Evolutionary conservation across 2,329 filamentous ascomycete species (phyloP), one percentile per base, ranked within the genome.

Genomic region (Cordyceps militaris): DNA sequence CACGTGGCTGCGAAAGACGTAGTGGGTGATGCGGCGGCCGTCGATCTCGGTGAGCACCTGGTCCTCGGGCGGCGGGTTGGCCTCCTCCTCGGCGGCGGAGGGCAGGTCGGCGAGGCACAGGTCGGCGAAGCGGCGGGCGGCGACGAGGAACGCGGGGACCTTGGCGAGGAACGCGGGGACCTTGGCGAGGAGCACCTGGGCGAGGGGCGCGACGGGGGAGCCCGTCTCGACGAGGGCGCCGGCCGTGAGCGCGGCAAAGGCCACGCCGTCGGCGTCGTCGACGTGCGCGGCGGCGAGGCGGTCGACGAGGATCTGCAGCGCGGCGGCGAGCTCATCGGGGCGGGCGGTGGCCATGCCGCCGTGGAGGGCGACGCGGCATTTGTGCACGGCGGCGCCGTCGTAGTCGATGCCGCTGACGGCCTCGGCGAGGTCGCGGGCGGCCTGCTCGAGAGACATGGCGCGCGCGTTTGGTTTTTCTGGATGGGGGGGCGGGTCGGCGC

Each of bases 341-440:
- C 14, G 4, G 9, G 52, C 52, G 10, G 52, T 1, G 16, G 40
- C 42, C 52, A 55, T 55, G 32, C 30, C 42, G 52, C 19, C 42
- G 52, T 55, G 52, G 11, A 55, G 30, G 42, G 52, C 43, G 42
- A 55, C 52, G 52, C 52, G 52, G 52, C 52, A 55, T 14, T 21
- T 24, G 52, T 55, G 52, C 32, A 55, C 52, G 11, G 19, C 42
- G 30, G 52, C 52, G 32, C 52, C 52, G 43, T 55, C 52, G 32
- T 55, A 55, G 52, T 55, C 52, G 43, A 55, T 55, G 52, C 52
- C 52, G 52, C 52, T 55, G 28, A 55, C 52, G 52, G 52, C 52
- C 21, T 24, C 16, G 30, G 43, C 13, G 42, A 55, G 52, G 32
- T 55, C 52, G n/a, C 52, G 52, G 26, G 52, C 52, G 30, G 52